Evolutionary conservation across 2,329 filamentous ascomycete species (phyloP), one percentile per base, ranked within the genome.

Genomic region (Elsinoe arachidis): DNA sequence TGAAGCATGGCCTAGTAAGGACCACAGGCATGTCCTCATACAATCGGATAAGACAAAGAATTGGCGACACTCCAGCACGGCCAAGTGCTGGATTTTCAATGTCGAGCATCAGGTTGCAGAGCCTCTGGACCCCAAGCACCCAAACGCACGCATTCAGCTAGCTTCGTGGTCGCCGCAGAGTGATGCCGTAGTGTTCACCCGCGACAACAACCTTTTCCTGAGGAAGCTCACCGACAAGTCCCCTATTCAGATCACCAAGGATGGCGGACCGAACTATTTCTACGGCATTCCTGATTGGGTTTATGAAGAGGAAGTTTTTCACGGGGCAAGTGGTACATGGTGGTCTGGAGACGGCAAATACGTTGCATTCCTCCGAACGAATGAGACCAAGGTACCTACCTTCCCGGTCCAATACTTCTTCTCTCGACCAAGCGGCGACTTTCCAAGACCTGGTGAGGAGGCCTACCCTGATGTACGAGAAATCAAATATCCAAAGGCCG

Each of bases 211-310:
- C 70, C 75, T 99, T 65, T 97, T 84, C 68, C 74, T 97, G 44
- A 85, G 93, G 54, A 83, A 83, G 55, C 65, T 88, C 30, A 74
- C 78, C 11, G 80, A 79, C 3, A 74, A 81, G 17, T 73, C 79
- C 14, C 80, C 89, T 3, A 78, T 80, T 4, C 83, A 86, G 61
- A 86, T 99, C 64, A 97, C 93, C 1, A 83, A 78, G 56, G 92
- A 99, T 68, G 93, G 95, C 11, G 89, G 92, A 0, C 77, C 84
- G 0, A 84, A 97, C 64, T 83, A 93, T 59, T 99, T 99, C 72
- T 96, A 99, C 66, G 93, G 93, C 15, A 83, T 96, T 17, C 93
- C 93, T 0, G 95, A 99, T 70, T 99, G 93, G 93, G 93, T 97
- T 0, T 96, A 95, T 66, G 89, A 95, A 68, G 84, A 87, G 65